Evolutionary conservation across 257 asterid genomes (phyloP), one percentile per base, ranked within the genome.

Genomic region (Echites panduratus): DNA sequence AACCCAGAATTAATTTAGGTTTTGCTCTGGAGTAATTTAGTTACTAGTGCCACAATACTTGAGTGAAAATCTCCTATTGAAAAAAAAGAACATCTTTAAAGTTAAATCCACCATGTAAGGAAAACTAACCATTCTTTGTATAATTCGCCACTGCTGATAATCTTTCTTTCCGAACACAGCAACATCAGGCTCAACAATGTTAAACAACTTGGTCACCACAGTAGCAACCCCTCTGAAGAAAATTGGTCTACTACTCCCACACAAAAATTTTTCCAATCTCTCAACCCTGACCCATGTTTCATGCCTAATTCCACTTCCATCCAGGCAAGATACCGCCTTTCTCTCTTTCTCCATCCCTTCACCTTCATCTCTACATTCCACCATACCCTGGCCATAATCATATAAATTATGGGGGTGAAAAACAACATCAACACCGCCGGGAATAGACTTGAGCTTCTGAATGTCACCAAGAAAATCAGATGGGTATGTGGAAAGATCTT

Each of bases 181-280:
- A 77, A 94, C 86, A 85, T 94, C 97, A 73, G 98, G 99, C 79
- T 91, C 95, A 74, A 94, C 96, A 17, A 94, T 80, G 72, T 91
- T 94, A 75, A 91, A 87, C 88, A 94, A 61, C 85, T 91, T 94
- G 73, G 96, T 66, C 2, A 94, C 99, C 71, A 94, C 76, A n/a
- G 99, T 94, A 6, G 96, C 96, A 62, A 94, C 95, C 68, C 99
- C 99, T 87, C 93, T 85, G 70, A 94, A 94, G 84, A 91, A 94
- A 71, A 85, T 85, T 56, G 98, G 98, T 81, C 99, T 84, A 68
- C 92, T 88, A 44, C 81, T 86, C 80, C 98, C 99, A 76, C 99
- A 92, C 90, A 94, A 79, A 7, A 92, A 96, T 68, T 83, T 86
- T 65, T 91, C 98, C 86, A 94, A 85, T 65, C 77, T 85, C 75